Percentiles rank a stretch among this genome's conserved stretches.
Evolutionary conservation across 257 asterid species (phyloP).

Genomic region (Solanum neorickii): DNA sequence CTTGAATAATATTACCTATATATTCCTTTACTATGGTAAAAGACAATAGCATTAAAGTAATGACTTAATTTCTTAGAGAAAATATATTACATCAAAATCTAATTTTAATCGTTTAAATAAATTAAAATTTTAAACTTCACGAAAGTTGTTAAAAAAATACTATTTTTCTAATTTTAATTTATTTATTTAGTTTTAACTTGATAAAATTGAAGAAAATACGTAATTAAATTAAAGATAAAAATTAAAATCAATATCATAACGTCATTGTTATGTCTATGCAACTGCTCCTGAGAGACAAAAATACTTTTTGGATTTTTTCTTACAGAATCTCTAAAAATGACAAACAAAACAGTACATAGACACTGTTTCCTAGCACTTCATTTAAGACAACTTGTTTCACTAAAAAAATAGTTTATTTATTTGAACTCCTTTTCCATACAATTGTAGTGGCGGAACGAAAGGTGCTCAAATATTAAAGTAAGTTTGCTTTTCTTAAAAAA

Average conservation of each 20-base stretch:
- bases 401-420: neutral
- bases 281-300: neutral
- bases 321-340: conserved; percentile 22
- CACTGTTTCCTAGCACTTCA: neutral
- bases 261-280: neutral
- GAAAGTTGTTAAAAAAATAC: neutral
- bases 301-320: neutral
- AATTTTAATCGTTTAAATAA: neutral
- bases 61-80: neutral
- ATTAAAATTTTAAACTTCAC: neutral
- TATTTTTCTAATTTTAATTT: no score
- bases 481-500: no score
- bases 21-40: neutral
- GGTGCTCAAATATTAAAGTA: no score
- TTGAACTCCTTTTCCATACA: neutral
- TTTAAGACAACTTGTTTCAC: neutral
- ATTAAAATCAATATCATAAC: neutral
- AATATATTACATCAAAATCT: neutral
- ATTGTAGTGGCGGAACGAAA: fast-evolving
- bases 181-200: no score
- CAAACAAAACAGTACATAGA: neutral
- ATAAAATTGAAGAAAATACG: no score
- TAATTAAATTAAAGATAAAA: neutral
- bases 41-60: no score
- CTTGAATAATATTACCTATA: neutral